Base-by-base conservation (phyloP, 1,284 basidiomycete genomes). In the Xanthoconium separans region DNA sequence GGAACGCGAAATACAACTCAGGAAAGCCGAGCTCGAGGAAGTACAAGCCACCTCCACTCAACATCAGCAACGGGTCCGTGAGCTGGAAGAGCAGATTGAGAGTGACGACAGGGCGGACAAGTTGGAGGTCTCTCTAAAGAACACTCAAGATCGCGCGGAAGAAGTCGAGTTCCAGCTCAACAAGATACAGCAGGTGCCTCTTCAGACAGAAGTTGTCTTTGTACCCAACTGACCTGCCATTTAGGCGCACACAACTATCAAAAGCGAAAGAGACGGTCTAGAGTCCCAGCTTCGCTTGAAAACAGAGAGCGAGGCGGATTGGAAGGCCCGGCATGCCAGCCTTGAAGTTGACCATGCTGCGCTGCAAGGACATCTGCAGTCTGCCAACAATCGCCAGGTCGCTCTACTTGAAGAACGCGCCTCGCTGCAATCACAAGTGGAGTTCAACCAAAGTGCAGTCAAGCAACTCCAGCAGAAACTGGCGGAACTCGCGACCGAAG, bases 101-200 rank as follows among this genome's bases (percentile, higher is more conserved):
- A 83, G 81, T 57, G 89, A 92, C 63, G 89, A 92, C 68, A 84
- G 87, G 34, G 83, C 84, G 20, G 89, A 91, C 61, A 77, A 78
- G 41, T 70, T 91, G 37, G 89, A 91, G 63, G 72, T 73, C 42
- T 86, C 84, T 5, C 71, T 92, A 49, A 85, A 84, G 65, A 85
- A 90, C 61, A 85, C 85, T 30, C 87, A 90, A 61, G 83, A 91
- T 64, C 85, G 85, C 53, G 86, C 86, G 3, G 89, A 89, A 56
- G 88, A 91, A 63, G 77, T 91, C 6, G 89, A 91, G 61, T 87
- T 89, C 61, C 87, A 89, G 62, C 73, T 92, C 16, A 84, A 85
- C 18, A 89, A 87, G 65, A 70, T 87, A 41, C 87, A 85, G 61
- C 88, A 91, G 80, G 89, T 85, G 61, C 51, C 53, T 49, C 33